Percentiles rank a stretch among this genome's conserved stretches.
Conservation (phyloP, 768 basidiomycete species). For the Russula compacta region DNA sequence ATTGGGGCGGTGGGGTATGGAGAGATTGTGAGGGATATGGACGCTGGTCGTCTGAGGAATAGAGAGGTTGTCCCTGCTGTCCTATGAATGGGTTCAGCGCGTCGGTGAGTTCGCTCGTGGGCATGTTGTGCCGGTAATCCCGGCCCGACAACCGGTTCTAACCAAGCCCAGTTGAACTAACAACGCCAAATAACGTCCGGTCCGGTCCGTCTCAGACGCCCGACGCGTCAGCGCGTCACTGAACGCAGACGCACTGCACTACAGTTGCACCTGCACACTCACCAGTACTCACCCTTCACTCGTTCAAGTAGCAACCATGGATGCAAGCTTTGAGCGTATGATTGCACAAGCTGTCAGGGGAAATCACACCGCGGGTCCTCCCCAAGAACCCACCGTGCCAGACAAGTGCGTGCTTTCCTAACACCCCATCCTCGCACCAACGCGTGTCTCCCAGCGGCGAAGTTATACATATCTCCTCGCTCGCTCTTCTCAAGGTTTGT, state of each 20-base stretch:
- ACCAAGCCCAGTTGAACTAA: neutral
- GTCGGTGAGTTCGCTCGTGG: conserved; percentile 67
- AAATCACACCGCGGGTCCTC: conserved; percentile 20
- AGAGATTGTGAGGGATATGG: neutral
- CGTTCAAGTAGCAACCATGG: conserved; percentile 20
- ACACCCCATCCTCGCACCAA: conserved; percentile 3
- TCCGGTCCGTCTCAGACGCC: neutral
- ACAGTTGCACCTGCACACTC: neutral
- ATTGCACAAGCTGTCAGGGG: conserved; percentile 26
- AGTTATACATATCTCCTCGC: conserved; percentile 93
- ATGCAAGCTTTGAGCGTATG: conserved; percentile 28
- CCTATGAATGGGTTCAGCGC: conserved; percentile 64
- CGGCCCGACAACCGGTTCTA: neutral
- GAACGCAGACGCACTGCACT: too few relatives aligned
- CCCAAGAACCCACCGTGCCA: conserved; percentile 46
- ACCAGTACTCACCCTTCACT: too few relatives aligned
- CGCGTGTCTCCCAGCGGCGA: conserved; percentile 52
- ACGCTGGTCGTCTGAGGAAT: conserved; percentile 1
- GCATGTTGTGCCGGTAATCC: conserved; percentile 31
- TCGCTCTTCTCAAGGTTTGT: conserved; percentile 89
- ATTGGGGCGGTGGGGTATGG: neutral
- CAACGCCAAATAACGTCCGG: neutral
- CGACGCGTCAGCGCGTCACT: conserved; percentile 20
- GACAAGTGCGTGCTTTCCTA: conserved; percentile 52
- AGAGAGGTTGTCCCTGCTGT: conserved; percentile 25